Evolutionary conservation across 768 basidiomycete species (phyloP).

Genomic region (Clathrus columnatus): DNA sequence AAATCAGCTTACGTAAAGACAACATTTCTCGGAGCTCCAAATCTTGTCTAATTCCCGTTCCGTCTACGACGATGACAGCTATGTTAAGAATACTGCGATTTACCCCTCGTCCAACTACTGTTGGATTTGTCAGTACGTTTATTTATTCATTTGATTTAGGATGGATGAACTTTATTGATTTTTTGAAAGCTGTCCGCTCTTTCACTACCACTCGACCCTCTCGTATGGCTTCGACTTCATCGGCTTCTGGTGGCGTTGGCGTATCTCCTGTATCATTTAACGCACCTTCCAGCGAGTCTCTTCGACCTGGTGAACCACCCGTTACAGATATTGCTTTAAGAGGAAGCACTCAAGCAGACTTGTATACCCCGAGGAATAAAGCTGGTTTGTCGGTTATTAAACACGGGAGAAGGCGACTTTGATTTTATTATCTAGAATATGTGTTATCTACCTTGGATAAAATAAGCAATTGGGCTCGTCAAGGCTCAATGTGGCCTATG

Average conservation of each 20-base stretch:
- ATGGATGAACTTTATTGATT: not conserved
- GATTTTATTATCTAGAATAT: constrained; percentile 56
- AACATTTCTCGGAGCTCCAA: not conserved
- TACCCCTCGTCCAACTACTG: not conserved
- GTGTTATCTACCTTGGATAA: constrained; percentile 95
- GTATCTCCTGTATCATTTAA: constrained; percentile 6
- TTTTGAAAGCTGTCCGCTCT: not conserved
- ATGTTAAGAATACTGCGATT: not conserved
- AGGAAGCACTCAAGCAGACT: constrained; percentile 75
- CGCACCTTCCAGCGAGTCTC: not conserved
- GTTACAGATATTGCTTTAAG: constrained; percentile 60
- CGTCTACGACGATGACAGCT: not conserved
- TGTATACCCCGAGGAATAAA: constrained; percentile 84
- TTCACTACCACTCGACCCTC: constrained; percentile 14
- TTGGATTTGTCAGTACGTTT: not conserved
- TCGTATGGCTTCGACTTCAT: constrained; percentile 32
- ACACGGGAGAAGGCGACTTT: not conserved
- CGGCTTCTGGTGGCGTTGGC: constrained; percentile 24
- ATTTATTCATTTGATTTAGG: not conserved
- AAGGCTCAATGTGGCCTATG: constrained; percentile 99
- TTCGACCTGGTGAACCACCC: constrained; percentile 38
- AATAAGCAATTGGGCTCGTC: constrained; percentile 93
- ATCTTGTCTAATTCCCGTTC: not conserved
- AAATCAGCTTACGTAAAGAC: not conserved
- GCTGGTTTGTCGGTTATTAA: constrained; percentile 48